A percentile compares a stretch with the other conserved stretches of the same genome.
Conservation (phyloP, 2,329 filamentous ascomycete genomes). For the Trichoderma asperellum region DNA sequence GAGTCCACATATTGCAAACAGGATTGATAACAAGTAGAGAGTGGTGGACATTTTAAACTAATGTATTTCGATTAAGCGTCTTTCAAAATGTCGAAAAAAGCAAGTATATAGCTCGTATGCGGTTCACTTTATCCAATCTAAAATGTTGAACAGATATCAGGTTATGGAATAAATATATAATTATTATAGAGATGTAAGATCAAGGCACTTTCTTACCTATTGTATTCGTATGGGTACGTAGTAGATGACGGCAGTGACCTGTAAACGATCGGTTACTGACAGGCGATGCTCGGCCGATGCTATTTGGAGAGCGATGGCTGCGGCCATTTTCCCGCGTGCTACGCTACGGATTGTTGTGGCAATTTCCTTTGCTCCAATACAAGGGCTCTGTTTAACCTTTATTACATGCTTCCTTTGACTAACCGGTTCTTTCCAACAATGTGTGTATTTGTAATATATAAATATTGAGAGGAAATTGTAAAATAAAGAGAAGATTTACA, state of each 20-base stretch:
- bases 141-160: not conserved
- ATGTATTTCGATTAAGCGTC: not conserved
- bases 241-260: not conserved
- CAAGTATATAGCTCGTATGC: not conserved
- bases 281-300: not conserved
- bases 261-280: not conserved
- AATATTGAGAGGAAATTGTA: too few relatives aligned
- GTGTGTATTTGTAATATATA: too few relatives aligned
- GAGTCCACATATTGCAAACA: not conserved
- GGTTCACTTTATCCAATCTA: not conserved
- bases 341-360: too few relatives aligned
- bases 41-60: not conserved
- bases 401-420: too few relatives aligned
- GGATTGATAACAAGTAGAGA: not conserved
- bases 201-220: not conserved
- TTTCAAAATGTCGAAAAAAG: not conserved
- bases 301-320: not conserved
- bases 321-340: not conserved
- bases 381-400: too few relatives aligned
- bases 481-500: too few relatives aligned
- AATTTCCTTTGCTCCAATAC: not conserved
- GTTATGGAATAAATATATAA: not conserved
- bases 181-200: not conserved
- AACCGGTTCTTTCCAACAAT: too few relatives aligned
- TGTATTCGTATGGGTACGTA: not conserved